These are phyloP conservation scores for Pythium aquatile DNA, from an alignment of 352 stramenopile species.

Conservation along the genomic window DNA sequence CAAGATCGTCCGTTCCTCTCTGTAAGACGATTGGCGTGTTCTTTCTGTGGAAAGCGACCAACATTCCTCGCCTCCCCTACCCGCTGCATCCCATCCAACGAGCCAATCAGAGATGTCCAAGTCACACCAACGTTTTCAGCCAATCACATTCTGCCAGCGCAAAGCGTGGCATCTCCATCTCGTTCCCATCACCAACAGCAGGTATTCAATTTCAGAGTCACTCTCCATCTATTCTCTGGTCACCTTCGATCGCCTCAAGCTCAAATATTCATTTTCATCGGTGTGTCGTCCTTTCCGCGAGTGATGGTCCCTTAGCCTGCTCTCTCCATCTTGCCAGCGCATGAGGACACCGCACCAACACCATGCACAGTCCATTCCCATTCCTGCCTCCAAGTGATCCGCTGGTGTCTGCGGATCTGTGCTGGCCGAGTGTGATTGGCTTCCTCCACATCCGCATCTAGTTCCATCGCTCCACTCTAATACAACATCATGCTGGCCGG, in stretches of 20 bases:
- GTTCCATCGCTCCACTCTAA: background rate
- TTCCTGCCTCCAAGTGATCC: slow-evolving; percentile 11
- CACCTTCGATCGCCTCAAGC: background rate
- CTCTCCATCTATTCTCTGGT: slow-evolving; percentile 1
- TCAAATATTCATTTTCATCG: slow-evolving; percentile 4
- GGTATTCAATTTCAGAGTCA: slow-evolving; percentile 12
- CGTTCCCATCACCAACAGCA: background rate
- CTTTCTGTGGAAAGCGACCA: background rate
- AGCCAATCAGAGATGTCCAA: slow-evolving; percentile 29
- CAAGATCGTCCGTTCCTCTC: background rate
- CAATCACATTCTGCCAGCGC: slow-evolving; percentile 58
- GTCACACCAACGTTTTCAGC: slow-evolving; percentile 29
- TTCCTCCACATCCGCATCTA: background rate
- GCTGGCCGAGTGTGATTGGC: slow-evolving; percentile 25
- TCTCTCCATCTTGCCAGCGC: slow-evolving; percentile 3
- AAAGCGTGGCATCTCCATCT: slow-evolving; percentile 20
- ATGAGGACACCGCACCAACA: background rate
- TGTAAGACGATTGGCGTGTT: background rate
- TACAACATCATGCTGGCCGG: slow-evolving; percentile 1
- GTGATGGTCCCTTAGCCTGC: background rate
- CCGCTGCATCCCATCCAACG: slow-evolving; percentile 1
- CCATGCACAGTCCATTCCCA: slow-evolving; percentile 1
- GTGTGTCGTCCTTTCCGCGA: background rate
- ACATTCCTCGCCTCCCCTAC: slow-evolving; percentile 19
- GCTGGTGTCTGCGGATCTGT: background rate